phyloP scores from a whole-genome alignment of 441 rosid species.

The Gossypium gossypioides region DNA sequence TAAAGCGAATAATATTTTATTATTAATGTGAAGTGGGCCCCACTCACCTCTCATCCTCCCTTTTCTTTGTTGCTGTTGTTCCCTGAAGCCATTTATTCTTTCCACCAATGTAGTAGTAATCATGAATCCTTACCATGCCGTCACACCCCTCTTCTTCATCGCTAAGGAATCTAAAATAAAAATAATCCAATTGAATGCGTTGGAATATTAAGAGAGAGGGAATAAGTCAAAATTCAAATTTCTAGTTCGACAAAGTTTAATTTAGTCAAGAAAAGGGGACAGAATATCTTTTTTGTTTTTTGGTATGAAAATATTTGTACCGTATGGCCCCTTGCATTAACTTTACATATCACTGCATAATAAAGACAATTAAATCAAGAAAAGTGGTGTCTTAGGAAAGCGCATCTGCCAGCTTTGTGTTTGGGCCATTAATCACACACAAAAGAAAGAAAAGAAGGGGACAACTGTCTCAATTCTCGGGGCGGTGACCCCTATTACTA shows the following conservation, averaged over 20 bases:
- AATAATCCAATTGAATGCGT: background rate
- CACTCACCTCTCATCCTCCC: background rate
- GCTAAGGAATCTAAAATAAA: background rate
- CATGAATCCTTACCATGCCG: background rate
- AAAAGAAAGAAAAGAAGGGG: background rate
- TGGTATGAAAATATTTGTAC: background rate
- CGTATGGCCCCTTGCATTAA: background rate
- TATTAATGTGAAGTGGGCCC: background rate
- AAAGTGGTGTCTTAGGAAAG: conserved; percentile 14
- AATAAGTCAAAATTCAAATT: conserved; percentile 6
- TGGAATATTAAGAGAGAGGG: background rate
- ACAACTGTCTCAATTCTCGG: conserved; percentile 24
- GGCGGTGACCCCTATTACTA: conserved; percentile 8
- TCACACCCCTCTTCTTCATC: background rate
- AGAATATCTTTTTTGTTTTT: background rate
- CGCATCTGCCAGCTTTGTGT: conserved; percentile 19
- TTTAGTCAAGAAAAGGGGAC: background rate
- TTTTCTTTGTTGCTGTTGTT: background rate
- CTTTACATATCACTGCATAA: background rate
- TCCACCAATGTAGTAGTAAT: background rate
- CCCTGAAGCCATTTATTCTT: conserved; percentile 14
- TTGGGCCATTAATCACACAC: background rate
- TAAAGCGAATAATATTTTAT: conserved; percentile 1
- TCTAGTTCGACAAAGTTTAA: background rate
- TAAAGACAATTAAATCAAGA: background rate